Evolutionary conservation across 345 rosid species (phyloP), one percentile per base, ranked within the genome.

Genomic region (Firmiana major): DNA sequence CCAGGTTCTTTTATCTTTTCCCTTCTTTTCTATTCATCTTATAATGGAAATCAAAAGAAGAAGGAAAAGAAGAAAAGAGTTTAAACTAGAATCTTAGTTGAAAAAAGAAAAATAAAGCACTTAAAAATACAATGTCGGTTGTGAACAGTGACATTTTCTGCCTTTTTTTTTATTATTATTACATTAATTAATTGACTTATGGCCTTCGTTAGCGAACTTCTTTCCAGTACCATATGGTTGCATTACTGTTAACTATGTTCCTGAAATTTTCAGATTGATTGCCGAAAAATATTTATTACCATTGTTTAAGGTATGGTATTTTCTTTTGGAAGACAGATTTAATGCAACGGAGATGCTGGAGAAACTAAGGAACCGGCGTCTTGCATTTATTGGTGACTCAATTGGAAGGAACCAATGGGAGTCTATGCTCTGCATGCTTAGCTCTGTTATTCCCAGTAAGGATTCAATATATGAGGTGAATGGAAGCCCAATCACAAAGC

Each of bases 341-440:
- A 87, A 90, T 80, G 94, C 93, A 31, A 83, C 77, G 63, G 22
- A 79, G 68, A 89, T 92, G 94, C 78, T 93, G 62, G 91, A 92
- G 80, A 90, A 85, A 67, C 83, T 92, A 38, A 84, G 88, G 63
- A 83, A 92, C 78, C 83, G 86, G 77, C 75, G 97, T 68, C 79
- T 95, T 11, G 97, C 84, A 15, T 95, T 92, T 79, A 90, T 89
- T 34, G 99, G 99, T 7, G 99, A 93, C 54, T 95, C 99, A 3
- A 85, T 95, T 42, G 98, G 94, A 57, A 86, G 98, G 82, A 96
- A 96, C 85, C 99, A 96, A 38, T 93, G 97, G 98, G 94, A 96
- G 79, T 96, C 98, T 45, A 87, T 93, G 63, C 90, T 96, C 49
- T 93, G 98, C 83, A 78, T 96, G 92, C 90, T 93, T 5, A 78